Evolutionary conservation across 306 rosid species (phyloP), one percentile per base, ranked within the genome.

Genomic region (Ormosia emarginata): DNA sequence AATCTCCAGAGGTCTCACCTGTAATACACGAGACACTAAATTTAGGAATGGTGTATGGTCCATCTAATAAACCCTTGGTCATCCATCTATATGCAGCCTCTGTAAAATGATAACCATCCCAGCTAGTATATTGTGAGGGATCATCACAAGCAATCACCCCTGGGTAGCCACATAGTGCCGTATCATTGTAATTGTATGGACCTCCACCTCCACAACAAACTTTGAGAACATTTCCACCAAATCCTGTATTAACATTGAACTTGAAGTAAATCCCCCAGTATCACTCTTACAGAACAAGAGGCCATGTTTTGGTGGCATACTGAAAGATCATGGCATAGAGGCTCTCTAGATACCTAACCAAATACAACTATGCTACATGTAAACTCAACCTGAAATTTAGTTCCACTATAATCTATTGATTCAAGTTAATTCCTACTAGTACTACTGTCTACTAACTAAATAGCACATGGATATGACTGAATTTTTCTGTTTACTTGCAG

Each of bases 31-130:
- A 65, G 7, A 40, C 13, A 47, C 10, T 80, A 65, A 71, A 30
- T 52, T 62, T 68, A 71, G 89, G 89, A 50, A 40, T 65, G 46
- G 87, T 83, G 75, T 86, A 83, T 29, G 83, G 44, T 49, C 87
- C 89, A 64, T 86, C 64, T 72, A 90, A 55, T 44, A 88, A 64
- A 53, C 67, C 86, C n/a, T 9, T 39, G 41, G 92, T 24, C 4
- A 93, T 86, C 80, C 84, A 63, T 44, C 78, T 69, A 87, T 91
- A 81, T 44, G 97, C 97, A 65, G 92, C 90, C 68, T 91, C 94
- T 0, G 98, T 89, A 13, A 90, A 63, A 83, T 91, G 97, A 75
- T 85, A 79, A 40, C 92, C 94, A 81, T 90, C 94, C 94, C 94
- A 90, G 29, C 82, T 55, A 34, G 86, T 79, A 85, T 85, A 88